phyloP scores from a whole-genome alignment of 2,329 filamentous ascomycete species.

The Trichoderma hamatum region DNA sequence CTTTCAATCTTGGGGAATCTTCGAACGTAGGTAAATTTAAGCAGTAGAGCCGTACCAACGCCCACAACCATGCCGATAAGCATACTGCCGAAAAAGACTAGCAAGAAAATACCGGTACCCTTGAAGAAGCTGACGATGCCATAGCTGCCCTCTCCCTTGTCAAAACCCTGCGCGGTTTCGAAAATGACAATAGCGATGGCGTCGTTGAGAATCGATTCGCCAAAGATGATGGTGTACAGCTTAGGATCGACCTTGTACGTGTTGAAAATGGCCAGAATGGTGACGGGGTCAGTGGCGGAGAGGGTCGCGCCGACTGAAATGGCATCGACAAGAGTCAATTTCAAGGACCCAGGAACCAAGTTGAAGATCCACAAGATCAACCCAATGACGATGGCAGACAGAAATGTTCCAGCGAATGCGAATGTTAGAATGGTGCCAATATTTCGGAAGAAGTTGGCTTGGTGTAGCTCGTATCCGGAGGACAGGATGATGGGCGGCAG shows the following conservation, averaged over 20 bases:
- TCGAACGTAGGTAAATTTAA: slow-evolving; percentile 94
- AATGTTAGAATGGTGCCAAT: slow-evolving; percentile 97
- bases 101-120: slow-evolving; percentile 89
- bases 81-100: slow-evolving; percentile 94
- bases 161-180: slow-evolving; percentile 94
- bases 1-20: slow-evolving; percentile 96
- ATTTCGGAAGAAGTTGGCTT: slow-evolving; percentile 98
- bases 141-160: slow-evolving; percentile 71
- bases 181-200: slow-evolving; percentile 98
- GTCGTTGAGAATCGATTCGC: slow-evolving; percentile 97
- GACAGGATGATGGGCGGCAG: slow-evolving; percentile 98
- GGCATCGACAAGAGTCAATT: slow-evolving; percentile 90
- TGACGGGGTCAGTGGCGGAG: slow-evolving; percentile 95
- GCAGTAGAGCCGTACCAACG: slow-evolving; percentile 79
- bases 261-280: slow-evolving; percentile 98
- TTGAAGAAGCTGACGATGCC: slow-evolving; percentile 84
- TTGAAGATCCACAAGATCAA: slow-evolving; percentile 88
- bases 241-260: slow-evolving; percentile 99
- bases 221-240: slow-evolving; percentile 97
- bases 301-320: slow-evolving; percentile 95
- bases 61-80: slow-evolving; percentile 86
- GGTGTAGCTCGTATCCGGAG: slow-evolving; percentile 95
- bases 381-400: slow-evolving; percentile 93
- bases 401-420: slow-evolving; percentile 94
- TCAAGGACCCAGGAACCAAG: slow-evolving; percentile 77